These are phyloP conservation scores for Talaromyces sp. DNA, from an alignment of 2,329 filamentous ascomycete species.

Conservation along the genomic window DNA sequence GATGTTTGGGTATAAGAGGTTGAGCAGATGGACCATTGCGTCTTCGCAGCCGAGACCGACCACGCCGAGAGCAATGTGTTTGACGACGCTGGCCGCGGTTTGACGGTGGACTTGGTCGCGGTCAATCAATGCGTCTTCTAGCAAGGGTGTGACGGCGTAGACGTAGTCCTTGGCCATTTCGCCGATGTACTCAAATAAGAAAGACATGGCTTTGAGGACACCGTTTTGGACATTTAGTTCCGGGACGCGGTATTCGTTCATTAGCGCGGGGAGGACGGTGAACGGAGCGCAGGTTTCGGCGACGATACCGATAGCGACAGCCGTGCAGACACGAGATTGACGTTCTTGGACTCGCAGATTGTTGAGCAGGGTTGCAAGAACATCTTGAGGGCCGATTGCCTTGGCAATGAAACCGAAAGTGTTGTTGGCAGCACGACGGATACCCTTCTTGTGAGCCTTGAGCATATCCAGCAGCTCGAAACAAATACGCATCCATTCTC, in stretches of 20 bases:
- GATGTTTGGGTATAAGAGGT: conserved; percentile 91
- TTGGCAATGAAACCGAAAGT: conserved; percentile 99
- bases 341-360: conserved; percentile 96
- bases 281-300: conserved; percentile 98
- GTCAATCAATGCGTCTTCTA: conserved; percentile 96
- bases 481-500: conserved; percentile 99
- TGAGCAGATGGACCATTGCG: conserved; percentile 96
- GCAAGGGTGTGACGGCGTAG: conserved; percentile 90
- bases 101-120: conserved; percentile 97
- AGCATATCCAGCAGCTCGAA: conserved; percentile 99
- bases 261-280: conserved; percentile 94
- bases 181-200: conserved; percentile 98
- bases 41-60: conserved; percentile 96
- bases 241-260: conserved; percentile 99
- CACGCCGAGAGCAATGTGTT: conserved; percentile 96
- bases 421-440: conserved; percentile 96
- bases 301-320: conserved; percentile 96
- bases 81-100: conserved; percentile 93
- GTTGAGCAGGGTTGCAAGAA: conserved; percentile 90
- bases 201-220: conserved; percentile 92
- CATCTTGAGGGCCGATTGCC: conserved; percentile 96
- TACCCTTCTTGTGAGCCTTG: conserved; percentile 99
- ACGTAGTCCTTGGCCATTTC: conserved; percentile 99
- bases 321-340: conserved; percentile 96
- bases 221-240: conserved; percentile 99